A percentile compares a stretch with the other conserved stretches of the same genome.
Evolutionary conservation across 768 basidiomycete species (phyloP).

Genomic region (Lentinula guzmanii): DNA sequence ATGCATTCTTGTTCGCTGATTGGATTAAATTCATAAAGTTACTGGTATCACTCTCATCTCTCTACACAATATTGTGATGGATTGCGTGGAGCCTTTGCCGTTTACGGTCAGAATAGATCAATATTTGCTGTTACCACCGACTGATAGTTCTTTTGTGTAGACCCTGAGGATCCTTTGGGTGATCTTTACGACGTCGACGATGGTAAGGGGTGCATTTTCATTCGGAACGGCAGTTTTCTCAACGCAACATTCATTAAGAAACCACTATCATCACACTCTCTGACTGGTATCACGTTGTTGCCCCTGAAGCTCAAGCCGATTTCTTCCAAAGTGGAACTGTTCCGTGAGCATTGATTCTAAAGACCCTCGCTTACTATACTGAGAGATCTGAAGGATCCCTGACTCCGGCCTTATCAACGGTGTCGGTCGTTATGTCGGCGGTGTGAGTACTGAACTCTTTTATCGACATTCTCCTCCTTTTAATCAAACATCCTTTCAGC

Average conservation of each 20-base stretch:
- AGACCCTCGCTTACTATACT: neutral
- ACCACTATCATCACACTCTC: constrained; percentile 28
- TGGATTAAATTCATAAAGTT: neutral
- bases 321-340: constrained; percentile 1
- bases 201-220: constrained; percentile 15
- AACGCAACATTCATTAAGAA: constrained; percentile 11
- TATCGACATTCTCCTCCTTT: neutral
- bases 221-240: neutral
- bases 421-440: constrained; percentile 12
- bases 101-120: constrained; percentile 16
- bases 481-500: constrained; percentile 2
- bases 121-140: neutral
- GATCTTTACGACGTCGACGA: constrained; percentile 26
- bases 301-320: neutral
- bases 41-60: constrained; percentile 25
- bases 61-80: constrained; percentile 47
- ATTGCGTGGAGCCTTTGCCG: constrained; percentile 27
- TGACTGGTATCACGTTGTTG: constrained; percentile 26
- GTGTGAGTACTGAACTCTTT: neutral
- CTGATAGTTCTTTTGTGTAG: constrained; percentile 6
- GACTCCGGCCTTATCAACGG: constrained; percentile 26
- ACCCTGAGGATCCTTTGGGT: constrained; percentile 27
- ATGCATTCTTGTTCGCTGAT: neutral
- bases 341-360: constrained; percentile 8
- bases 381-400: constrained; percentile 3